phyloP scores from a whole-genome alignment of 345 rosid species.

The Citrus mangshanensis region DNA sequence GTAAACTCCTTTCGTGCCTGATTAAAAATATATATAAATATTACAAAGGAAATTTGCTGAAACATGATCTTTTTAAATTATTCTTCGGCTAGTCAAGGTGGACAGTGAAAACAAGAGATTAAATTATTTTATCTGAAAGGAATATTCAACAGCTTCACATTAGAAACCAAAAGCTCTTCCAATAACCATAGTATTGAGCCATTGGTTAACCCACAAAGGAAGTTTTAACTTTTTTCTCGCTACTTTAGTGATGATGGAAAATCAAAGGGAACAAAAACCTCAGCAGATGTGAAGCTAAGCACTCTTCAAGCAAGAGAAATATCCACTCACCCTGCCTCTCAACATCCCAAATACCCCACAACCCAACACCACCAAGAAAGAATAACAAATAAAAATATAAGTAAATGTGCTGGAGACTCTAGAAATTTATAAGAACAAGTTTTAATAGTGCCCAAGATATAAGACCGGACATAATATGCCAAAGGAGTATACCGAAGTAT shows the following conservation, averaged over 20 bases:
- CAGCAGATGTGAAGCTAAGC: background rate
- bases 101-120: too few species aligned
- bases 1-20: slow-evolving; percentile 78
- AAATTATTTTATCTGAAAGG: too few species aligned
- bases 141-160: too few species aligned
- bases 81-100: background rate
- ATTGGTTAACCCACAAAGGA: background rate
- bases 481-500: background rate
- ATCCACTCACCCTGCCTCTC: too few species aligned
- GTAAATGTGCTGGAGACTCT: background rate
- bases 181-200: background rate
- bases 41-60: slow-evolving; percentile 5
- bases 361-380: background rate
- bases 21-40: slow-evolving; percentile 9
- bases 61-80: background rate
- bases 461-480: too few species aligned
- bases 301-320: background rate
- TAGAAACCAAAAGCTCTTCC: background rate
- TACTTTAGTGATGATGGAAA: background rate
- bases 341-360: too few species aligned
- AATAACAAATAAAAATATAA: background rate
- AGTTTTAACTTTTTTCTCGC: background rate
- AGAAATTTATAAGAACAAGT: too few species aligned
- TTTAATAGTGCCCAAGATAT: background rate
- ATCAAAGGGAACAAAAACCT: background rate